Percentiles rank a stretch among this genome's conserved stretches.
These are phyloP conservation scores for Camelina hispida DNA, from an alignment of 345 rosid genomes.

Conservation along the genomic window DNA sequence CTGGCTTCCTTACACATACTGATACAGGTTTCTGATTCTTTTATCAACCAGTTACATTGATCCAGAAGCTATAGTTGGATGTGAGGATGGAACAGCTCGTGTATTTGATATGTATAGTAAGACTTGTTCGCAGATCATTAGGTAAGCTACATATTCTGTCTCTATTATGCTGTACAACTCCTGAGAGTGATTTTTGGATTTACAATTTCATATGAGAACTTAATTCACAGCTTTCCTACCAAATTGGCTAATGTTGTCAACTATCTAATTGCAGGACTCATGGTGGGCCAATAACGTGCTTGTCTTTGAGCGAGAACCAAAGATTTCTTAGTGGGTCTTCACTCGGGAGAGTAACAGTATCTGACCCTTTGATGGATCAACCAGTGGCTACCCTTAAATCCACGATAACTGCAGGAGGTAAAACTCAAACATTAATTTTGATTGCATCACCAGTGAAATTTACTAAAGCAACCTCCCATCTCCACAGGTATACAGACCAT, in stretches of 20 bases:
- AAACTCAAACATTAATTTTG: constrained; percentile 13
- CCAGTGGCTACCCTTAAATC: constrained; percentile 67
- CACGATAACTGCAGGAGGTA: constrained; percentile 64
- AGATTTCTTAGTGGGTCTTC: constrained; percentile 73
- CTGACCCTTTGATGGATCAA: constrained; percentile 69
- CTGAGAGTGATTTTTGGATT: constrained; percentile 1
- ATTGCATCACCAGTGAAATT: constrained; percentile 19
- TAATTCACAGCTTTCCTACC: not conserved
- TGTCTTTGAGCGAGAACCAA: constrained; percentile 72
- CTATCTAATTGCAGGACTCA: constrained; percentile 69
- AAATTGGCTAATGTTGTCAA: constrained; percentile 17
- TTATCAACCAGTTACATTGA: constrained; percentile 67
- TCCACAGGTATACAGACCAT: constrained; percentile 73
- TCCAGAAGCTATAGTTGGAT: constrained; percentile 94
- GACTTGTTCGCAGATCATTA: constrained; percentile 76
- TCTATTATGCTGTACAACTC: not conserved
- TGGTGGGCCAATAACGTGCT: constrained; percentile 70
- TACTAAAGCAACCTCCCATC: constrained; percentile 10
- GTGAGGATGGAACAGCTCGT: constrained; percentile 90
- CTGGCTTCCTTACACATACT: constrained; percentile 11
- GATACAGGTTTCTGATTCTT: not conserved
- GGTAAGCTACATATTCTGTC: constrained; percentile 47
- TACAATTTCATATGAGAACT: not conserved
- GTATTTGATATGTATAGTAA: constrained; percentile 92
- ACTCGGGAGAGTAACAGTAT: constrained; percentile 68